Base-by-base conservation (phyloP, 176 grass and related monocot species). In the Eragrostis curvula region DNA sequence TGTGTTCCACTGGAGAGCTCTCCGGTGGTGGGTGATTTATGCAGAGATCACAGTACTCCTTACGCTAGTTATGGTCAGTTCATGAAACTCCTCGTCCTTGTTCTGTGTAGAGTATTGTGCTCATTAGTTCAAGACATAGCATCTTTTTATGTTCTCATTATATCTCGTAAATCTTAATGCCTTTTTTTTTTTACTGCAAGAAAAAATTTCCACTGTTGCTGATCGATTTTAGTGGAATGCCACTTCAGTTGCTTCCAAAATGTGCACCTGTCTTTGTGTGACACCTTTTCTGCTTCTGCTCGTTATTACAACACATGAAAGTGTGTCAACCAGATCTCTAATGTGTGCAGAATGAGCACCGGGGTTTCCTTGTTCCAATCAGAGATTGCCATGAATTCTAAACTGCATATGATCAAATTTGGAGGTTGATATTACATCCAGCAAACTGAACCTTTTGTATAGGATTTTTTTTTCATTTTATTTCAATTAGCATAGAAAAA, bases 51-150 rank as follows among this genome's bases (percentile, higher is more conserved):
- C 5, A 52, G 30, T 36, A 14, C 6, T 18, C 29, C 51, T 9
- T 21, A 70, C 43, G 10, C 43, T 16, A 55, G 24, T 28, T 61
- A 46, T 14, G 70, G 77, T 89, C 23, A 89, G 71, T 69, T 77
- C 6, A 15, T 5, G 7, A 30, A 67, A 87, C 69, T 60, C 70
- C 50, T 88, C 20, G 3, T 13, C 80, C 2, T 76, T 15, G 13
- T 21, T 87, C 6, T 27, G 20, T 36, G 7, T 55, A 66, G 60
- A 76, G 64, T 75, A 45, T 39, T 68, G 18, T 53, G 16, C 14
- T 21, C 14, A 15, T 39, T 57, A 70, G 61, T 62, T 70, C 6
- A n/a, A 60, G 14, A 41, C 57, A 23, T 28, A 44, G 3, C 5
- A 51, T 64, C 70, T 48, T 66, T 18, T 56, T 56, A n/a, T 66